Evolutionary conservation across 2,329 filamentous ascomycete genomes (phyloP).

Genomic region (Fusarium camptoceras): DNA sequence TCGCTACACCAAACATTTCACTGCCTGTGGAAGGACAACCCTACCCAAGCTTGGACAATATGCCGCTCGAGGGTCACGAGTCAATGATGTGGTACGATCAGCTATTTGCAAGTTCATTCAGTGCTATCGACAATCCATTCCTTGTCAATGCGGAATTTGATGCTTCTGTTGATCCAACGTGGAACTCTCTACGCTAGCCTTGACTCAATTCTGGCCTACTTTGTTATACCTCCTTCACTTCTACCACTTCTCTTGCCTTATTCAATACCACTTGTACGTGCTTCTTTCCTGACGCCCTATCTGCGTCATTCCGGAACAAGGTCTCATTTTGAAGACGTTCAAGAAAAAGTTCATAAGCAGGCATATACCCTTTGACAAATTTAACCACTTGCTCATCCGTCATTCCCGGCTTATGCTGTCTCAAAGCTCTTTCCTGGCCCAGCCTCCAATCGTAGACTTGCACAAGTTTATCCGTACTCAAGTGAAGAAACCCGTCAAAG

Average conservation of each 20-base stretch:
- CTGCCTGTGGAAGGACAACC: not conserved
- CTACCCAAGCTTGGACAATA: slow-evolving; percentile 6
- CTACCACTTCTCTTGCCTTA: slow-evolving; percentile 16
- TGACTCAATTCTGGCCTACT: not conserved
- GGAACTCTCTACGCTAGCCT: slow-evolving; percentile 45
- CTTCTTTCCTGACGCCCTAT: slow-evolving; percentile 1
- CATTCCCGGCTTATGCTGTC: slow-evolving; percentile 40
- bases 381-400: slow-evolving; percentile 39
- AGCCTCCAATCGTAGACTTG: slow-evolving; percentile 44
- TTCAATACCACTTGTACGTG: slow-evolving; percentile 24
- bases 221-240: slow-evolving; percentile 27
- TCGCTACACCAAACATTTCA: not conserved
- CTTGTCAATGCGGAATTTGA: slow-evolving; percentile 50
- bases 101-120: slow-evolving; percentile 51
- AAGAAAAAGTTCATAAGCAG: slow-evolving; percentile 43
- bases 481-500: slow-evolving; percentile 40
- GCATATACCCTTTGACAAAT: slow-evolving; percentile 46
- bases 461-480: slow-evolving; percentile 38
- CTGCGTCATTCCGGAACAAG: slow-evolving; percentile 17
- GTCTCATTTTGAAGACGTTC: slow-evolving; percentile 32
- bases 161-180: slow-evolving; percentile 49
- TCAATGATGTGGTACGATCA: slow-evolving; percentile 53
- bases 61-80: slow-evolving; percentile 48
- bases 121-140: slow-evolving; percentile 51
- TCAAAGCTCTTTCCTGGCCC: slow-evolving; percentile 35